Base-by-base conservation (phyloP, 2,329 filamentous ascomycete species). In the Setomelanomma holmii region DNA sequence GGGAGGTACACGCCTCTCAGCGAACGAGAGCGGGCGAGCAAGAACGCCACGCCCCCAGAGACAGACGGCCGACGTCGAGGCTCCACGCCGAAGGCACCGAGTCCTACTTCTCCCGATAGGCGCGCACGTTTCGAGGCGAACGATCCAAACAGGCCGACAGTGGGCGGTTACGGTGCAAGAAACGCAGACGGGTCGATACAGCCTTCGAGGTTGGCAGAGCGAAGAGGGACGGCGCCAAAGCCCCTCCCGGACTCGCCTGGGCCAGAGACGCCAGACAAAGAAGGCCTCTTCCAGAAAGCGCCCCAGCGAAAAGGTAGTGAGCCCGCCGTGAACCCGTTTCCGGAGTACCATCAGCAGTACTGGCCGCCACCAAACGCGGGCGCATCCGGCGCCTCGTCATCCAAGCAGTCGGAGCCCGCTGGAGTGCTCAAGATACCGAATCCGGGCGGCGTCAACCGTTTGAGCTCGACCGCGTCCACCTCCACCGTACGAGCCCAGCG, bases 401-500 rank as follows among this genome's bases (percentile, higher is more conserved):
- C 43, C 17, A 60, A 63, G 43, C 57, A 67, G 30, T 55, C 66
- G n/a, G 62, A 66, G 40, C 63, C 65, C 34, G 3, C 36, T 4
- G 36, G n/a, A 24, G 75, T 75, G 21, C 72, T 86, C 49, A 79
- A 80, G 42, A 78, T 84, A 23, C 79, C 82, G 14, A 81, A 82
- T 49, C 79, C 80, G 8, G 75, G 71, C 22, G 80, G 82, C 1
- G 80, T 88, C 55, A 87, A 86, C 62, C 80, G 86, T 24, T 78
- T 88, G 56, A 85, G 83, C 66, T 97, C 93, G 2, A 96, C 91
- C 6, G 92, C 93, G 12, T 98, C 95, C 0, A 96, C 88, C 11
- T 96, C 93, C 2, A 99, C 95, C 1, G 97, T 93, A 2, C 87
- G 90, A 60, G 95, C 95, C 17, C 93, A 90, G 68, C 85, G 95